Percentiles rank a stretch among this genome's conserved stretches.
Conservation (phyloP, 192 early-diverging fungal species). For the Linderina pennispora region DNA sequence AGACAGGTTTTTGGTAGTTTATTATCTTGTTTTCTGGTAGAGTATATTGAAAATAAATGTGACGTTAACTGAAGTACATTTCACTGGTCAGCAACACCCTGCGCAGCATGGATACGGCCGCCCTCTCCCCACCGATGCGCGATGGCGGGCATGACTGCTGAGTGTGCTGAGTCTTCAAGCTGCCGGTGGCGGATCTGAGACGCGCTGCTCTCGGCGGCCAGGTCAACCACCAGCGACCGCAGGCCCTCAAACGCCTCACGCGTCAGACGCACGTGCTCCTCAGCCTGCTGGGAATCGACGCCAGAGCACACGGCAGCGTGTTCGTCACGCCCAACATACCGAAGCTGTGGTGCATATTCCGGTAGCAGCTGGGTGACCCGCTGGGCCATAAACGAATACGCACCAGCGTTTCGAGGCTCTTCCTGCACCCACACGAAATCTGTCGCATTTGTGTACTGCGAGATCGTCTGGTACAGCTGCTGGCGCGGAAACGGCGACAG, state of each 20-base stretch:
- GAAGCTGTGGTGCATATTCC: slow-evolving; percentile 39
- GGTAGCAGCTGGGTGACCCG: slow-evolving; percentile 73
- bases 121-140: slow-evolving; percentile 35
- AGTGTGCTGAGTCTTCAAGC: slow-evolving; percentile 10
- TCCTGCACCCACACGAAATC: slow-evolving; percentile 82
- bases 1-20: neutral
- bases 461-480: slow-evolving; percentile 57
- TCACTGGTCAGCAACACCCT: no score
- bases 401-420: slow-evolving; percentile 91
- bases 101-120: slow-evolving; percentile 28
- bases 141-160: slow-evolving; percentile 20
- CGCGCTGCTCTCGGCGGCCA: slow-evolving; percentile 28
- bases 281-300: slow-evolving; percentile 59
- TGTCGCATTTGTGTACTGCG: slow-evolving; percentile 59
- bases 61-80: no score
- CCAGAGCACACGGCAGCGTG: slow-evolving; percentile 77
- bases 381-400: slow-evolving; percentile 82
- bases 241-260: slow-evolving; percentile 47
- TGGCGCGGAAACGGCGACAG: slow-evolving; percentile 83
- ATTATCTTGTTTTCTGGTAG: neutral
- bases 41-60: slow-evolving; percentile 1
- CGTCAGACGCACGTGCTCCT: slow-evolving; percentile 56
- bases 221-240: slow-evolving; percentile 36
- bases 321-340: slow-evolving; percentile 70
- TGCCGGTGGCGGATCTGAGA: slow-evolving; percentile 15